phyloP scores from a whole-genome alignment of 495 filamentous ascomycete genomes.

The Penicilliopsis zonata region DNA sequence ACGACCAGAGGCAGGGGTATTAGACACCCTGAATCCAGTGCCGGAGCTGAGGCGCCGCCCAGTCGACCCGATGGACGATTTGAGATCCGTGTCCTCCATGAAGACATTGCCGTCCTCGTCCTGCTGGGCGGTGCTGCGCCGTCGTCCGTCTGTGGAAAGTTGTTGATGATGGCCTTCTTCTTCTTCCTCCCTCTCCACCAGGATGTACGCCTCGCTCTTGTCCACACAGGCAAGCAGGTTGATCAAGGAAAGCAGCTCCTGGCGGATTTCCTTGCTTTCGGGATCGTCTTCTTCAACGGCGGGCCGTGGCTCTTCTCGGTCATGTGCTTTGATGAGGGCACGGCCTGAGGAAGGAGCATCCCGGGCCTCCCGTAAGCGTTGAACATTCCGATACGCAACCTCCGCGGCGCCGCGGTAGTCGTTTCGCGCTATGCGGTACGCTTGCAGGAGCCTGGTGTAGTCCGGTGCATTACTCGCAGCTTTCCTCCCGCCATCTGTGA shows the following conservation, averaged over 20 bases:
- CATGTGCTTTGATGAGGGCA: conserved; percentile 18
- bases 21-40: neutral
- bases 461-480: conserved; percentile 22
- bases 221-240: conserved; percentile 81
- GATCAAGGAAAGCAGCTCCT: conserved; percentile 72
- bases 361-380: conserved; percentile 41
- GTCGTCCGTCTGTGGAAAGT: conserved; percentile 4
- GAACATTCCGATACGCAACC: conserved; percentile 54
- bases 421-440: conserved; percentile 70
- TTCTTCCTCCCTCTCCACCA: conserved; percentile 34
- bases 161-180: conserved; percentile 2
- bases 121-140: conserved; percentile 16
- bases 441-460: conserved; percentile 75
- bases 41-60: conserved; percentile 5
- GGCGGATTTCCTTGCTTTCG: conserved; percentile 39
- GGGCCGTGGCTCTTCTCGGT: conserved; percentile 40
- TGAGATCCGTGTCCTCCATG: conserved; percentile 23
- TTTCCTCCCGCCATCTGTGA: conserved; percentile 18
- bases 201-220: conserved; percentile 62
- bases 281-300: conserved; percentile 43
- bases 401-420: conserved; percentile 85
- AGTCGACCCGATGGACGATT: conserved; percentile 2
- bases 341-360: conserved; percentile 33
- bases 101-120: conserved; percentile 31
- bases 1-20: conserved; percentile 4